These are phyloP conservation scores for Pythium coloratum DNA, from an alignment of 352 stramenopile genomes.

Conservation along the genomic window DNA sequence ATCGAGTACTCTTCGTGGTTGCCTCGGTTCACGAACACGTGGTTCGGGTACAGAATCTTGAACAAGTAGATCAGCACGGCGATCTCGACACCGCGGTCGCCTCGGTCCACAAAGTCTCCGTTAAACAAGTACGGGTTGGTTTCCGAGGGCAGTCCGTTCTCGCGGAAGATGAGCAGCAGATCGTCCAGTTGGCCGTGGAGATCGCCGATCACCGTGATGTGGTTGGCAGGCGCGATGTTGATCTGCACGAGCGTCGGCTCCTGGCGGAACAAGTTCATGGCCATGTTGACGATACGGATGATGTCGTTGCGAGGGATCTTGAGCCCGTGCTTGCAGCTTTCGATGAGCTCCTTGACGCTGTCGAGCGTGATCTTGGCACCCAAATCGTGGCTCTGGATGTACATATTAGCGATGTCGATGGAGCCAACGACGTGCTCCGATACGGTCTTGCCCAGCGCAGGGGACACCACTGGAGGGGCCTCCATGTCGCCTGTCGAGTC, in stretches of 20 bases:
- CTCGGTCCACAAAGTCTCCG: slow-evolving; percentile 83
- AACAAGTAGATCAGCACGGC: slow-evolving; percentile 81
- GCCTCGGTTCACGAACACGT: slow-evolving; percentile 78
- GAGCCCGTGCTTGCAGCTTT: slow-evolving; percentile 75
- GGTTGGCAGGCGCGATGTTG: slow-evolving; percentile 62
- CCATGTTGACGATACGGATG: slow-evolving; percentile 71
- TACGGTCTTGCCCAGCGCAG: slow-evolving; percentile 40
- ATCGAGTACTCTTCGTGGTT: slow-evolving; percentile 89
- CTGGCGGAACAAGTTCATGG: slow-evolving; percentile 48
- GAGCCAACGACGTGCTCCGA: slow-evolving; percentile 64
- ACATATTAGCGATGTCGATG: slow-evolving; percentile 88
- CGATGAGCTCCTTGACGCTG: slow-evolving; percentile 68
- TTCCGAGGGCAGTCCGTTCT: slow-evolving; percentile 76
- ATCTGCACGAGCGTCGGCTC: slow-evolving; percentile 71
- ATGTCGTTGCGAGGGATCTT: slow-evolving; percentile 78
- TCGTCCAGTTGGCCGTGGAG: slow-evolving; percentile 87
- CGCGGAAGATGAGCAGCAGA: slow-evolving; percentile 76
- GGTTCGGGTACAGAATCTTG: slow-evolving; percentile 70
- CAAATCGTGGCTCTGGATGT: slow-evolving; percentile 60
- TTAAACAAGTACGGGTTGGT: slow-evolving; percentile 88
- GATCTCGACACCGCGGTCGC: slow-evolving; percentile 80
- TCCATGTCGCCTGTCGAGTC: slow-evolving; percentile 11
- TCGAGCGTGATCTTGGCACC: slow-evolving; percentile 64
- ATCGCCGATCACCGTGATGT: slow-evolving; percentile 83
- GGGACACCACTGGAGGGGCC: slow-evolving; percentile 22